Percentiles rank a stretch among this genome's conserved stretches.
Conservation (phyloP, 2,329 filamentous ascomycete genomes). For the Periconia sp. region DNA sequence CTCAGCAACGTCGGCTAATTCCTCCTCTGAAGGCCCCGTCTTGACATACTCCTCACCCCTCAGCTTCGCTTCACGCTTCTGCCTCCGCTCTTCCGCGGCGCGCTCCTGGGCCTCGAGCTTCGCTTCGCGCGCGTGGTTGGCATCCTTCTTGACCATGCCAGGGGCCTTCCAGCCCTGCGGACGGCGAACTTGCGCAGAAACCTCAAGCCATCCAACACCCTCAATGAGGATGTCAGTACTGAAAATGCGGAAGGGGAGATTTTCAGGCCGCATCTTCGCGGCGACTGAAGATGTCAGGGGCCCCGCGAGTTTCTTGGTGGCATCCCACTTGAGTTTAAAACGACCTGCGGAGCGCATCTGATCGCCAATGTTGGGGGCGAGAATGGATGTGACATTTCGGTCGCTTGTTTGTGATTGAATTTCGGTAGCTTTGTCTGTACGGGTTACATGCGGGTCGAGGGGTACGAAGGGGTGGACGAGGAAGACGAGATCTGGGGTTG, state of each 20-base stretch:
- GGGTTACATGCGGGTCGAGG: slow-evolving; percentile 73
- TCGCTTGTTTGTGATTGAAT: slow-evolving; percentile 63
- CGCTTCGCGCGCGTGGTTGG: slow-evolving; percentile 24
- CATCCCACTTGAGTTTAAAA: slow-evolving; percentile 76
- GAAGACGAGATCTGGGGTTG: slow-evolving; percentile 64
- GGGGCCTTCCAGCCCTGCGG: slow-evolving; percentile 33
- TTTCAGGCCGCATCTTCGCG: slow-evolving; percentile 64
- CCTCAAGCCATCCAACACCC: slow-evolving; percentile 89
- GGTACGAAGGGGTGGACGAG: slow-evolving; percentile 87
- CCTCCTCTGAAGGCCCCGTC: slow-evolving; percentile 12
- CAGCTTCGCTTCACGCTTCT: slow-evolving; percentile 37
- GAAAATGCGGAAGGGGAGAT: slow-evolving; percentile 77
- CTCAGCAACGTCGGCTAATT: slow-evolving; percentile 15
- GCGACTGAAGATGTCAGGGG: slow-evolving; percentile 67
- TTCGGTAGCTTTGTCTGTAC: slow-evolving; percentile 75
- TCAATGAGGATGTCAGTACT: slow-evolving; percentile 86
- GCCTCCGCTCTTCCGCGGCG: slow-evolving; percentile 13
- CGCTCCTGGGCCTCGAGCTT: slow-evolving; percentile 11
- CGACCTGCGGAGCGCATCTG: slow-evolving; percentile 62
- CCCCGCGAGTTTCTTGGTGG: slow-evolving; percentile 77
- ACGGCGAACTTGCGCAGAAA: slow-evolving; percentile 75
- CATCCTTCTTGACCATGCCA: slow-evolving; percentile 53
- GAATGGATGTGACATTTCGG: slow-evolving; percentile 65
- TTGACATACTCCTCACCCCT: slow-evolving; percentile 24
- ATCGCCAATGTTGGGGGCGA: slow-evolving; percentile 38